Base-by-base conservation (phyloP, 108 stramenopile genomes). In the Cyclotella distinguenda region DNA sequence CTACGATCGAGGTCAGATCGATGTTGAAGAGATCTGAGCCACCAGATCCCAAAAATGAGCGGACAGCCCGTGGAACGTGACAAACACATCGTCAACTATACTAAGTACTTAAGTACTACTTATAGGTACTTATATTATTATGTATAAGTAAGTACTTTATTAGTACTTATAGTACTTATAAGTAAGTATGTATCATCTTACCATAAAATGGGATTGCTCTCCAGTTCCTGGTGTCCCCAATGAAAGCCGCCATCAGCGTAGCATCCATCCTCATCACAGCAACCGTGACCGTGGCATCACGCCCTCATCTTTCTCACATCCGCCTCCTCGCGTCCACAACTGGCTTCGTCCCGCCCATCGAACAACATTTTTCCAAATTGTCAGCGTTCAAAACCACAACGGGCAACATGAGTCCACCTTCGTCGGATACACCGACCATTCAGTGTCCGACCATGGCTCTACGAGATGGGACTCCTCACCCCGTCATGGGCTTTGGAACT, bases 401-500 rank as follows among this genome's bases (percentile, higher is more conserved):
- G n/a, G n/a, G 64, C 62, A 70, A 22, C 50, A 52, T 52, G 50
- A 52, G 50, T 1, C 15, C 50, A 28, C 30, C 46, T 2, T 1
- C 27, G 19, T 52, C 50, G 30, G 28, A 28, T 31, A 27, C n/a
- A n/a, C n/a, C n/a, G n/a, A n/a, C 50, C 26, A 52, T 52, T 30
- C 28, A 27, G 1, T 52, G 50, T 31, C 91, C 88, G 12, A 86
- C 82, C 22, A 72, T 93, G 22, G 42, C 85, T 4, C 65, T 93
- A 19, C 79, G 85, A 22, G 84, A 93, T 68, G 88, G 88, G 10
- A 89, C 81, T 54, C 27, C 55, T 34, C 91, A 93, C 68, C 94
- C 91, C 1, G 66, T 62, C 36, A 86, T 95, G 44, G 90, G 90
- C 9, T 96, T 92, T 77, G 95, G 95, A 23, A 93, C 92, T 6